A percentile compares a stretch with the other conserved stretches of the same genome.
phyloP scores from a whole-genome alignment of 768 basidiomycete species.

The Tylopilus vinaceipallidus region DNA sequence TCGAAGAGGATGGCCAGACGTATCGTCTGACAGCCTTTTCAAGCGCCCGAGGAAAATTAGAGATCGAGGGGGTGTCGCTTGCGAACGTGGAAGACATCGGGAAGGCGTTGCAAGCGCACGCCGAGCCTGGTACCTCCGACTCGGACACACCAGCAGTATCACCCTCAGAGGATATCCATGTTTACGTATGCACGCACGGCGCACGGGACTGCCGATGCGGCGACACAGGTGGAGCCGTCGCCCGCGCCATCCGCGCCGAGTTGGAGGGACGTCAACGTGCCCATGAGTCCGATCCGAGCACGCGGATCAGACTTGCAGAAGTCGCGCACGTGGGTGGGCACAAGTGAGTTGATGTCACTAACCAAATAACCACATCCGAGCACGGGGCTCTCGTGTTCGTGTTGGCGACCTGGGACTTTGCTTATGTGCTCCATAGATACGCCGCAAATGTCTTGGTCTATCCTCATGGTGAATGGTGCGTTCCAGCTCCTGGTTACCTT shows the following conservation, averaged over 20 bases:
- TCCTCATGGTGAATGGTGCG: conserved; percentile 73
- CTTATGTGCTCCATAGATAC: conserved; percentile 39
- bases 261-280: conserved; percentile 37
- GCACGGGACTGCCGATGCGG: conserved; percentile 80
- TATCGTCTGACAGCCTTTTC: conserved; percentile 56
- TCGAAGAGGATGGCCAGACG: conserved; percentile 13
- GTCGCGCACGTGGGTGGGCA: conserved; percentile 84
- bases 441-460: conserved; percentile 70
- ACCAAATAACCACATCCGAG: too few species aligned
- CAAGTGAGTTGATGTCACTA: conserved; percentile 42
- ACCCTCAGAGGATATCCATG: conserved; percentile 30
- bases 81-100: conserved; percentile 51
- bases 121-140: conserved; percentile 25
- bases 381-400: not conserved
- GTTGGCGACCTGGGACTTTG: not conserved
- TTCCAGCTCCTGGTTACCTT: conserved; percentile 3
- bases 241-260: conserved; percentile 51
- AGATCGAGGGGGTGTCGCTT: conserved; percentile 47
- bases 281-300: conserved; percentile 26
- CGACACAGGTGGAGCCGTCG: conserved; percentile 57
- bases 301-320: conserved; percentile 52
- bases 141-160: conserved; percentile 5
- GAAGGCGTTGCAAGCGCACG: conserved; percentile 32
- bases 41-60: conserved; percentile 41
- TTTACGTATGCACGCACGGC: conserved; percentile 81